Percentiles rank a stretch among this genome's conserved stretches.
Conservation (phyloP, 805 yeast genomes). For the Metschnikowia anglica region DNA sequence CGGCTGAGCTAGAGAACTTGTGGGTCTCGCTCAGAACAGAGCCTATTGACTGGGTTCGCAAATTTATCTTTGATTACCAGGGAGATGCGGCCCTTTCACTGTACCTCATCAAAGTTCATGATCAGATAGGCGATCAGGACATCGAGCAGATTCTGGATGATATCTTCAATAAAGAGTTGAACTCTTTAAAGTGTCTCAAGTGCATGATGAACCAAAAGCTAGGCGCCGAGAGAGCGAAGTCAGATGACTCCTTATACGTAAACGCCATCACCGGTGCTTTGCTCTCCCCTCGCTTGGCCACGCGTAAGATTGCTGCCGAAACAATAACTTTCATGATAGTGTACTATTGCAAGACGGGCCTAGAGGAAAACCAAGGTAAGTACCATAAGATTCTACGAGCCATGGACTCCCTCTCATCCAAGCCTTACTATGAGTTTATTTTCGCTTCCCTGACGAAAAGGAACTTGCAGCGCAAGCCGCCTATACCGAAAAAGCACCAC, state of each 20-base stretch:
- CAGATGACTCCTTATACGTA: slow-evolving; percentile 44
- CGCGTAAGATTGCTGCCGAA: slow-evolving; percentile 80
- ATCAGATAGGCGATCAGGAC: slow-evolving; percentile 33
- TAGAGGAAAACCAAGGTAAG: slow-evolving; percentile 36
- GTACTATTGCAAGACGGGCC: slow-evolving; percentile 32
- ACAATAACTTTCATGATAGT: slow-evolving; percentile 53
- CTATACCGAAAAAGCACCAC: slow-evolving; percentile 37
- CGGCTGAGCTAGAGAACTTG: slow-evolving; percentile 72
- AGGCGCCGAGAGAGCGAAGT: slow-evolving; percentile 58
- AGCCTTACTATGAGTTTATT: slow-evolving; percentile 42
- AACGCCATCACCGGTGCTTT: slow-evolving; percentile 71
- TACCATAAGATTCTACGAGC: slow-evolving; percentile 59
- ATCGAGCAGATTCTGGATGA: slow-evolving; percentile 45
- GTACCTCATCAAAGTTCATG: slow-evolving; percentile 50
- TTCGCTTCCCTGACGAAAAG: slow-evolving; percentile 22
- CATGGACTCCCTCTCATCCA: slow-evolving; percentile 43
- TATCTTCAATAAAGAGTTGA: slow-evolving; percentile 67
- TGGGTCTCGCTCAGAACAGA: slow-evolving; percentile 94
- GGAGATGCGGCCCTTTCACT: slow-evolving; percentile 79
- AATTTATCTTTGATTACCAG: slow-evolving; percentile 67
- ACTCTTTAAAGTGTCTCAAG: slow-evolving; percentile 74
- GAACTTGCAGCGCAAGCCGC: slow-evolving; percentile 37
- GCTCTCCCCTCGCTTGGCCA: slow-evolving; percentile 68
- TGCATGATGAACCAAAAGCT: slow-evolving; percentile 64
- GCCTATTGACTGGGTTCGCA: slow-evolving; percentile 74